Percentiles rank a stretch among this genome's conserved stretches.
Conservation (phyloP, 2,329 filamentous ascomycete genomes). For the Calonectria pauciramosa region DNA sequence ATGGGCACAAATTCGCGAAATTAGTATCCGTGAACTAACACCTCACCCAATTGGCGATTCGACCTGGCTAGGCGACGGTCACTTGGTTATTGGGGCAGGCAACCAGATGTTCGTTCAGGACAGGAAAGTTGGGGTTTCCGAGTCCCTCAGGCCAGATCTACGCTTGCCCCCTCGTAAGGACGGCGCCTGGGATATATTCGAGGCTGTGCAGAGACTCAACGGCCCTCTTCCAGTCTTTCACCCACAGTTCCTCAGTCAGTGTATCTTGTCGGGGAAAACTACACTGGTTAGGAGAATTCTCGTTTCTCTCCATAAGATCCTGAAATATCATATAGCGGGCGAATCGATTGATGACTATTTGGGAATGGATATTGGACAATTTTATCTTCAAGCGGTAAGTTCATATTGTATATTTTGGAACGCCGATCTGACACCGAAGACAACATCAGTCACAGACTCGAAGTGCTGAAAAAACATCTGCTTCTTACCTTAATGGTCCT, state of each 20-base stretch:
- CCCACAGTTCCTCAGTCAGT: constrained; percentile 90
- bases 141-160: constrained; percentile 68
- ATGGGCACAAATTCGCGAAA: constrained; percentile 88
- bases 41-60: constrained; percentile 94
- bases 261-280: constrained; percentile 84
- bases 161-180: constrained; percentile 63
- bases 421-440: constrained; percentile 20
- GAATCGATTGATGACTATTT: constrained; percentile 86
- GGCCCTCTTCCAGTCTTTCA: constrained; percentile 92
- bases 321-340: constrained; percentile 88
- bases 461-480: constrained; percentile 47
- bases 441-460: constrained; percentile 34
- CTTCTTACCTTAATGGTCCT: constrained; percentile 54
- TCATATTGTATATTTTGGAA: not conserved
- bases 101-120: constrained; percentile 92
- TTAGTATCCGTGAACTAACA: constrained; percentile 84
- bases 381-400: constrained; percentile 59
- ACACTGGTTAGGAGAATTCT: constrained; percentile 80
- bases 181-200: constrained; percentile 79
- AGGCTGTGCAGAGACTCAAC: constrained; percentile 86
- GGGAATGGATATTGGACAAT: constrained; percentile 73
- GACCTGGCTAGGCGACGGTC: constrained; percentile 88
- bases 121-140: constrained; percentile 76
- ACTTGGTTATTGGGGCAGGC: constrained; percentile 88
- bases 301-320: constrained; percentile 76